A percentile compares a stretch with the other conserved stretches of the same genome.
Conservation (phyloP, 192 early-diverging fungal genomes). For the Podila clonocystis region DNA sequence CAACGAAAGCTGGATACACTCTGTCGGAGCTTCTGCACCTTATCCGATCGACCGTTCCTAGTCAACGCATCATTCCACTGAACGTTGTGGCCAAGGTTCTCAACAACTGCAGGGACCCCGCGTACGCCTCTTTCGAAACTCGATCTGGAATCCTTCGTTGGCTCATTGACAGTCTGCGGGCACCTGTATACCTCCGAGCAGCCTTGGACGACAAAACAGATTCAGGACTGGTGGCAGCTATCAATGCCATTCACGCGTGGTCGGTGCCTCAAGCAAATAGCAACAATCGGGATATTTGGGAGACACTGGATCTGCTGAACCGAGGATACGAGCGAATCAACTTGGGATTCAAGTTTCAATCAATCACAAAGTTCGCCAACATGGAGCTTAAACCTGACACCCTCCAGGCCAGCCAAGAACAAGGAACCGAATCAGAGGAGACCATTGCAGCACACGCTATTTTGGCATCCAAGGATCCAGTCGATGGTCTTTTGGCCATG, state of each 20-base stretch:
- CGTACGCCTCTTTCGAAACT: slow-evolving; percentile 37
- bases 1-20: slow-evolving; percentile 88
- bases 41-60: slow-evolving; percentile 81
- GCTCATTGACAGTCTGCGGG: slow-evolving; percentile 54
- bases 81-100: slow-evolving; percentile 69
- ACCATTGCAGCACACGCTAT: slow-evolving; percentile 56
- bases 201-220: slow-evolving; percentile 74
- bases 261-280: slow-evolving; percentile 20
- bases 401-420: slow-evolving; percentile 47
- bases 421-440: slow-evolving; percentile 47
- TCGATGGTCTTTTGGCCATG: slow-evolving; percentile 70
- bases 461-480: slow-evolving; percentile 61
- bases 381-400: slow-evolving; percentile 50
- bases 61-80: slow-evolving; percentile 79
- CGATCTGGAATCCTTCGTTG: slow-evolving; percentile 39
- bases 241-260: slow-evolving; percentile 61
- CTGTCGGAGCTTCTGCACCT: slow-evolving; percentile 84
- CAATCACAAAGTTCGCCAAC: slow-evolving; percentile 43
- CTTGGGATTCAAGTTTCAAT: slow-evolving; percentile 26
- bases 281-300: slow-evolving; percentile 51
- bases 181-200: slow-evolving; percentile 65
- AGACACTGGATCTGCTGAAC: slow-evolving; percentile 35
- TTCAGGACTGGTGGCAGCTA: slow-evolving; percentile 62
- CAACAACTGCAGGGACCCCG: slow-evolving; percentile 49
- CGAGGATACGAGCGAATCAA: slow-evolving; percentile 42